Evolutionary conservation across 2,329 filamentous ascomycete species (phyloP), one percentile per base, ranked within the genome.

Genomic region (Ilyonectria mors-panacis): DNA sequence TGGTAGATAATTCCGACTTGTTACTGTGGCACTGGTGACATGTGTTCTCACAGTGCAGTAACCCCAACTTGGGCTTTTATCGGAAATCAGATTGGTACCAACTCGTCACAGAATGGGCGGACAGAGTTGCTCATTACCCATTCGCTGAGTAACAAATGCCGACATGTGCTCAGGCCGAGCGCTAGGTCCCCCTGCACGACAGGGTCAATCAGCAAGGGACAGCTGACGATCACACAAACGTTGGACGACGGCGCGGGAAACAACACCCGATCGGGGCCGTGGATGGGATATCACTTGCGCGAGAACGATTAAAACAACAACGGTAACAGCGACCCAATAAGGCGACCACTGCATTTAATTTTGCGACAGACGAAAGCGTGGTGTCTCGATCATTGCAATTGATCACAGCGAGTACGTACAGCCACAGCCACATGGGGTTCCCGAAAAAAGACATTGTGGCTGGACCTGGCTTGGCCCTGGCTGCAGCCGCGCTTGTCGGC

Each of bases 361-460:
- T 44, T 61, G 63, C 57, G 51, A 60, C 44, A 60, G 54, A 23
- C 10, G 37, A 21, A 47, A 56, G 55, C 62, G 55, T 65, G 62
- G 56, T 60, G 56, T 65, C 57, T 59, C 28, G 42, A 58, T 28
- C 19, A 54, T 35, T 42, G 19, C 10, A 39, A 26, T 35, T 35
- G 10, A 30, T 6, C 39, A 7, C 6, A n/a, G 45, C 2, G 33
- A 15, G 30, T 63, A 51, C 51, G 60, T 59, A 64, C 50, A 8
- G 69, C 60, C 67, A 73, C 68, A 58, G 9, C 54, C 53, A 59
- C 56, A 63, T 53, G 55, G 55, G 37, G 60, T 57, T 61, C 48
- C 47, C 59, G 19, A 63, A 59, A 75, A 75, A 74, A 67, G 62
- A 70, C 67, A 67, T 54, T 75, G 73, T 75, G 73, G 73, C 73